A percentile compares a stretch with the other conserved stretches of the same genome.
phyloP scores from a whole-genome alignment of 2,329 filamentous ascomycete genomes.

The Calycina herbarum region DNA sequence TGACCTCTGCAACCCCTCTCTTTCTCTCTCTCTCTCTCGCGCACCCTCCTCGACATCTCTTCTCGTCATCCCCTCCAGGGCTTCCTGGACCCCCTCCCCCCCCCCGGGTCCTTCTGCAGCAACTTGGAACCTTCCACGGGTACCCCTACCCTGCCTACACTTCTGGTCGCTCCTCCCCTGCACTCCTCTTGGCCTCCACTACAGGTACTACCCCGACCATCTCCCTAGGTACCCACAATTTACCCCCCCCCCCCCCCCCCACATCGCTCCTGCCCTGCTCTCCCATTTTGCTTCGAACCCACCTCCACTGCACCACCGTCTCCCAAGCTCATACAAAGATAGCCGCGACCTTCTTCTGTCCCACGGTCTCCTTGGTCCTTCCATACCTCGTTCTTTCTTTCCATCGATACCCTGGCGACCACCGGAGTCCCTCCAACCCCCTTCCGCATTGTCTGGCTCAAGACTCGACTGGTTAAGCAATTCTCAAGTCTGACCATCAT shows the following conservation, averaged over 20 bases:
- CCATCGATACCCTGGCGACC: slow-evolving; percentile 22
- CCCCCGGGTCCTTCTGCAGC: not conserved
- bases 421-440: slow-evolving; percentile 16
- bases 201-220: slow-evolving; percentile 4
- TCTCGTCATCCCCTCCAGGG: not conserved
- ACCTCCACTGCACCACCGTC: not conserved
- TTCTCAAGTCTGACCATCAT: not conserved
- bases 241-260: not conserved
- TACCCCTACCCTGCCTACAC: not conserved
- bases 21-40: not conserved
- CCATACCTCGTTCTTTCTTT: slow-evolving; percentile 1
- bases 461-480: slow-evolving; percentile 9
- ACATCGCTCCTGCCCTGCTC: not conserved
- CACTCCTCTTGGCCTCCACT: not conserved
- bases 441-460: slow-evolving; percentile 24
- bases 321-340: slow-evolving; percentile 4
- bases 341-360: slow-evolving; percentile 4
- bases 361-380: not conserved
- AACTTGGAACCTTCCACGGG: slow-evolving; percentile 1
- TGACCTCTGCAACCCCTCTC: not conserved
- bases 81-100: not conserved
- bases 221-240: not conserved
- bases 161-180: not conserved
- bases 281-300: not conserved
- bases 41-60: not conserved